These are phyloP conservation scores for Clavispora fructus DNA, from an alignment of 805 yeast species.

Conservation along the genomic window DNA sequence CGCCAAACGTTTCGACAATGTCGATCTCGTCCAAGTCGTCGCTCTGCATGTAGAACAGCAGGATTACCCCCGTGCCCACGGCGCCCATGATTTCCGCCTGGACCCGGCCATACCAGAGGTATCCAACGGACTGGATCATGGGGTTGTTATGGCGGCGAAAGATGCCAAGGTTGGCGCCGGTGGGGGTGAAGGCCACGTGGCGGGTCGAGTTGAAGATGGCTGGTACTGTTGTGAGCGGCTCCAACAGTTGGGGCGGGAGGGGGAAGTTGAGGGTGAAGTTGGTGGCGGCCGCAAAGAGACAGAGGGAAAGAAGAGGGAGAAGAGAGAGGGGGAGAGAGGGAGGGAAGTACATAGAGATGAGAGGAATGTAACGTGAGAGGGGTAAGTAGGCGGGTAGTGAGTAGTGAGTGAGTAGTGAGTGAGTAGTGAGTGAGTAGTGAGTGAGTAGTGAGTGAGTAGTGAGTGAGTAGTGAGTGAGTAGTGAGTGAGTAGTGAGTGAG, in stretches of 20 bases:
- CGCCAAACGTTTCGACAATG: slow-evolving; percentile 35
- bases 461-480: too few relatives aligned
- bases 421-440: too few relatives aligned
- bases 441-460: too few relatives aligned
- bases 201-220: background rate
- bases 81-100: slow-evolving; percentile 32
- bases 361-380: too few relatives aligned
- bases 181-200: background rate
- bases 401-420: too few relatives aligned
- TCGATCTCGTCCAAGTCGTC: slow-evolving; percentile 41
- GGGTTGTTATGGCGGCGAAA: slow-evolving; percentile 26
- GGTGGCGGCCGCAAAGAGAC: background rate
- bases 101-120: slow-evolving; percentile 32
- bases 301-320: background rate
- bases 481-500: too few relatives aligned
- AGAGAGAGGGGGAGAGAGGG: too few relatives aligned
- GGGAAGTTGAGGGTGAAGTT: slow-evolving; percentile 19
- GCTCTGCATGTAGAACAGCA: slow-evolving; percentile 37
- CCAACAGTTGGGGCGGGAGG: slow-evolving; percentile 14
- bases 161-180: slow-evolving; percentile 5
- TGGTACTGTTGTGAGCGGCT: slow-evolving; percentile 10
- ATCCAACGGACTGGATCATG: slow-evolving; percentile 22
- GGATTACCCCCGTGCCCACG: slow-evolving; percentile 31
- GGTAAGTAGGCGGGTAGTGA: too few relatives aligned
- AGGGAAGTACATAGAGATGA: too few relatives aligned